Conservation (phyloP, 2,329 filamentous ascomycete genomes). For the Epichloe sp. region DNA sequence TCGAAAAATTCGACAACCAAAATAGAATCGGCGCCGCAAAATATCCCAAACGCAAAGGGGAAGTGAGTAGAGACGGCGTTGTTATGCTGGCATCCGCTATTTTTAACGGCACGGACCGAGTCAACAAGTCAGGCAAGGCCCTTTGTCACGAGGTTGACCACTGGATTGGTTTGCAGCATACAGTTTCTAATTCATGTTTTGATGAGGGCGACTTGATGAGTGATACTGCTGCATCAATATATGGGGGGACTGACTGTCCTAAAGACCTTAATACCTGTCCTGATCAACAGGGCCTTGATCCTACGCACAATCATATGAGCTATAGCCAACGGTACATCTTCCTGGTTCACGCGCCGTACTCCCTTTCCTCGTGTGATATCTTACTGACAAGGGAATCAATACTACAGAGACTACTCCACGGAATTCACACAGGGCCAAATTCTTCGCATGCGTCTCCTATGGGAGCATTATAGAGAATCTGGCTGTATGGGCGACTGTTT, state of each 20-base stretch:
- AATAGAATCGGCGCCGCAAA: no score
- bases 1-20: not conserved
- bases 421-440: not conserved
- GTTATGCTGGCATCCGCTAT: no score
- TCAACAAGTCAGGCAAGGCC: slow-evolving; percentile 19
- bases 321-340: no score
- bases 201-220: slow-evolving; percentile 24
- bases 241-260: slow-evolving; percentile 22
- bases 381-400: no score
- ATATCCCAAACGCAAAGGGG: no score
- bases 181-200: slow-evolving; percentile 29
- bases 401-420: no score
- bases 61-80: no score
- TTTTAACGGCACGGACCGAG: slow-evolving; percentile 2
- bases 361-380: no score
- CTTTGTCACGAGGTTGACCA: slow-evolving; percentile 32
- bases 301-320: no score
- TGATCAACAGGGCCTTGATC: slow-evolving; percentile 17
- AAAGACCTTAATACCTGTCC: slow-evolving; percentile 23
- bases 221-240: slow-evolving; percentile 27
- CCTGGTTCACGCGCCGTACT: no score
- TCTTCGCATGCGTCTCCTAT: not conserved
- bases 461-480: not conserved
- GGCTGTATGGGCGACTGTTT: no score
- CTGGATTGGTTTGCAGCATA: slow-evolving; percentile 36